phyloP scores from a whole-genome alignment of 2,329 filamentous ascomycete species.

The Incumbomyces lentus region DNA sequence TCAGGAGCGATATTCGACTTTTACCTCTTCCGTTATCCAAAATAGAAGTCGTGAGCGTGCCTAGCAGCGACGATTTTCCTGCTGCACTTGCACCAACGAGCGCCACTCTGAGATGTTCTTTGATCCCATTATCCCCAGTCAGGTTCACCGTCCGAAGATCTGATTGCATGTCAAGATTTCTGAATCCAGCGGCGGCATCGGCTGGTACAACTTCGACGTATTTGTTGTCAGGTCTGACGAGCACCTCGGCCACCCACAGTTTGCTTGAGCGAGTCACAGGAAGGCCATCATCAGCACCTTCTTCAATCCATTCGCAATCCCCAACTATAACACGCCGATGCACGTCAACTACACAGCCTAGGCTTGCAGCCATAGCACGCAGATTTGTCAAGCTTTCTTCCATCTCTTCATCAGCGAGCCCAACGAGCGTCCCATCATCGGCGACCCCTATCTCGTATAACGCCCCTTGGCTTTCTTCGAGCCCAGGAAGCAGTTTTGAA shows the following conservation, averaged over 20 bases:
- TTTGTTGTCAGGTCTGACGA: constrained; percentile 65
- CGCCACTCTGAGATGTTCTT: constrained; percentile 73
- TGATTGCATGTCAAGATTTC: background rate
- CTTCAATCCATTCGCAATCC: constrained; percentile 53
- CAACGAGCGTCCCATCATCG: constrained; percentile 84
- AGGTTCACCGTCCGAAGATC: background rate
- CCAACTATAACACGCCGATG: constrained; percentile 75
- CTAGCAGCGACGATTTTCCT: constrained; percentile 84
- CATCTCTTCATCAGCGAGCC: constrained; percentile 81
- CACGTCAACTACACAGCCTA: constrained; percentile 78
- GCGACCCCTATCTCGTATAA: constrained; percentile 94
- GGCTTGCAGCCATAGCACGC: constrained; percentile 78
- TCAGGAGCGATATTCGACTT: constrained; percentile 76
- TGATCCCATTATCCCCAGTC: constrained; percentile 20
- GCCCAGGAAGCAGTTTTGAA: constrained; percentile 53
- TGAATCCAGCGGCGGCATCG: background rate
- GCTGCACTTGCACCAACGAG: constrained; percentile 81
- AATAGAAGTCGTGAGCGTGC: constrained; percentile 75
- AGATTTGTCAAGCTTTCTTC: constrained; percentile 80
- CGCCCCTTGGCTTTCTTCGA: constrained; percentile 88
- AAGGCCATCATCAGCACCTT: constrained; percentile 17
- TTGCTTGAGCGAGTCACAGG: constrained; percentile 36
- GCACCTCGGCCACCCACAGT: constrained; percentile 80
- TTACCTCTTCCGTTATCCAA: constrained; percentile 88
- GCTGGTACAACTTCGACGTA: constrained; percentile 10